Percentiles rank a stretch among this genome's conserved stretches.
These are phyloP conservation scores for Fibroporia radiculosa DNA, from an alignment of 768 basidiomycete species.

Conservation along the genomic window DNA sequence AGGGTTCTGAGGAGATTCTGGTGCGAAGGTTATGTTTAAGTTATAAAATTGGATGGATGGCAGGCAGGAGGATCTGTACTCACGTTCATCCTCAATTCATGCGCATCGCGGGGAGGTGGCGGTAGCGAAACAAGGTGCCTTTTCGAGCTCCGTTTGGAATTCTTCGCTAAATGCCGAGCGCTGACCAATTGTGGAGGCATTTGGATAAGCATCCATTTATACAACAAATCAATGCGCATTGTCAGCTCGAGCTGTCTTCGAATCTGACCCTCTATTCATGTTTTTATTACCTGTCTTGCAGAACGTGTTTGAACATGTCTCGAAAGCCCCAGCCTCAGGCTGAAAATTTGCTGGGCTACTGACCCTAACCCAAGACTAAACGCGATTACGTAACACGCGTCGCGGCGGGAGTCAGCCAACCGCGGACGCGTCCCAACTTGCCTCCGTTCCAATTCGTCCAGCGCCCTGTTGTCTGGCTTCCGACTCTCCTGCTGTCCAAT, in stretches of 20 bases:
- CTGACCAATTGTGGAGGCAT: neutral
- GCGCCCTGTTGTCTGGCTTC: slow-evolving; percentile 4
- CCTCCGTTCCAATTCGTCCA: slow-evolving; percentile 3
- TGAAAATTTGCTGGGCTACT: too few species aligned
- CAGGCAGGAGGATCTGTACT: slow-evolving; percentile 10
- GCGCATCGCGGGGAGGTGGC: slow-evolving; percentile 18
- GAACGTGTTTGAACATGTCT: too few species aligned
- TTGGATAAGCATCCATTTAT: too few species aligned
- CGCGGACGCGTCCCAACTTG: slow-evolving; percentile 7
- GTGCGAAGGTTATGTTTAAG: slow-evolving; percentile 8
- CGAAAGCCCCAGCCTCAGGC: too few species aligned
- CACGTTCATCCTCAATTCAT: slow-evolving; percentile 33
- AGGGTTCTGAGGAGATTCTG: slow-evolving; percentile 89
- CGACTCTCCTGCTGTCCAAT: slow-evolving; percentile 8
- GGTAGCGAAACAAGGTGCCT: slow-evolving; percentile 20
- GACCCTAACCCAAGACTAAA: neutral
- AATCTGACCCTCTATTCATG: too few species aligned
- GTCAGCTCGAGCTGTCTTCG: too few species aligned
- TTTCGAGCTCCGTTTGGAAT: slow-evolving; percentile 21
- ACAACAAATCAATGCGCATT: too few species aligned
- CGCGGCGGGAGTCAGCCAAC: slow-evolving; percentile 14
- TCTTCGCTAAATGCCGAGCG: slow-evolving; percentile 9
- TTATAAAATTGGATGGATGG: slow-evolving; percentile 21
- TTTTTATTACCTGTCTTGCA: too few species aligned
- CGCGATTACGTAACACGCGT: slow-evolving; percentile 16